Evolutionary conservation across 306 rosid genomes (phyloP).

Genomic region (Fragaria vesca): DNA sequence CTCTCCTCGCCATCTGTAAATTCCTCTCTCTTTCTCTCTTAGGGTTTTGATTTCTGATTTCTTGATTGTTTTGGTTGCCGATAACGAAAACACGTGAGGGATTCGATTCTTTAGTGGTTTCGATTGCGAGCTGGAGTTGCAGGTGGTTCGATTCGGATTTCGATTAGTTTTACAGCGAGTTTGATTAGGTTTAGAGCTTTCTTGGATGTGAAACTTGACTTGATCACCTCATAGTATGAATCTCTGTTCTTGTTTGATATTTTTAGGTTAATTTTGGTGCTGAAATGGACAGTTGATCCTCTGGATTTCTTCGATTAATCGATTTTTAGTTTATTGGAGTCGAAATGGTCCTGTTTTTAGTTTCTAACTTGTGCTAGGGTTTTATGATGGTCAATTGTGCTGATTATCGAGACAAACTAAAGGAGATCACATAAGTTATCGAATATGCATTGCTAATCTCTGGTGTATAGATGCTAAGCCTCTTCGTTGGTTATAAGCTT

Average conservation of each 20-base stretch:
- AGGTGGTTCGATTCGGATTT: not conserved
- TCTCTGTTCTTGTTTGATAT: not conserved
- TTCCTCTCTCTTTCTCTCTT: conserved; percentile 20
- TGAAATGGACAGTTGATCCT: not conserved
- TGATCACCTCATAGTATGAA: not conserved
- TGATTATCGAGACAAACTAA: not conserved
- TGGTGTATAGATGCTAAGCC: not conserved
- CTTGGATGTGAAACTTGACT: conserved; percentile 2
- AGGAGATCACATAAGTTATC: not conserved
- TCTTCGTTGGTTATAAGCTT: not conserved
- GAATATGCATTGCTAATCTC: conserved; percentile 1
- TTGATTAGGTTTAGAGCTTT: not conserved
- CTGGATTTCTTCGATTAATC: not conserved
- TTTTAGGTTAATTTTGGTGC: not conserved
- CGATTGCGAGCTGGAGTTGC: conserved; percentile 2
- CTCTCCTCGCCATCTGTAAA: conserved; percentile 97
- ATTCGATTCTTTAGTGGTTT: not conserved
- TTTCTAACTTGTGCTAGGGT: conserved; percentile 9
- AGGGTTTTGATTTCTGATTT: conserved; percentile 20
- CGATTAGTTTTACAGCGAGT: not conserved
- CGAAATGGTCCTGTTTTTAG: conserved; percentile 1
- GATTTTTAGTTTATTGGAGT: not conserved
- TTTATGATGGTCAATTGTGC: not conserved
- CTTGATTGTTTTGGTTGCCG: conserved; percentile 1
- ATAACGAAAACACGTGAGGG: conserved; percentile 10